Percentiles rank a stretch among this genome's conserved stretches.
These are phyloP conservation scores for Suillus variegatus DNA, from an alignment of 768 basidiomycete species.

Conservation along the genomic window DNA sequence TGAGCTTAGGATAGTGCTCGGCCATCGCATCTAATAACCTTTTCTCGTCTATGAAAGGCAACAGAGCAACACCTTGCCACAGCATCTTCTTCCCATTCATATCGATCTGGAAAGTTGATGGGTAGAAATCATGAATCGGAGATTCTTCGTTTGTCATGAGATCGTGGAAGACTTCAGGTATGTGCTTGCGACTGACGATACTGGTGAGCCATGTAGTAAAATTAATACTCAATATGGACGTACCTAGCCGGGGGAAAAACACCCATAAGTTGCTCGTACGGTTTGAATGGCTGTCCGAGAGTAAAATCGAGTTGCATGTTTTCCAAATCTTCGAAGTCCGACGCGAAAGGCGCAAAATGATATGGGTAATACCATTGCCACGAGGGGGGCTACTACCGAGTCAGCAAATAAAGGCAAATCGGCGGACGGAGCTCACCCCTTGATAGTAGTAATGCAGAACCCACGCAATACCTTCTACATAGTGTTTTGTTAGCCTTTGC, in stretches of 20 bases:
- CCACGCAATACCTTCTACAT: conserved; percentile 95
- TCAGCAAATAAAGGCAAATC: conserved; percentile 7
- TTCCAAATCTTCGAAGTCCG: conserved; percentile 82
- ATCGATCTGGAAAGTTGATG: conserved; percentile 88
- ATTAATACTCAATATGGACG: conserved; percentile 18
- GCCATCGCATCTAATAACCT: conserved; percentile 86
- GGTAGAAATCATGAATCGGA: conserved; percentile 96
- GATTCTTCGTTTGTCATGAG: conserved; percentile 89
- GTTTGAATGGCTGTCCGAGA: conserved; percentile 87
- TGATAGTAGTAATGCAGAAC: conserved; percentile 98
- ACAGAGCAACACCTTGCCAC: conserved; percentile 96
- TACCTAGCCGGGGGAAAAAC: conserved; percentile 95
- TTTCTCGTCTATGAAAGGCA: conserved; percentile 92
- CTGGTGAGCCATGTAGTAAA: background rate
- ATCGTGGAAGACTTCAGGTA: conserved; percentile 81
- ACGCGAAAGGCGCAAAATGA: conserved; percentile 97
- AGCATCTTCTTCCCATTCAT: conserved; percentile 99
- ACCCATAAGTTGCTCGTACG: conserved; percentile 97
- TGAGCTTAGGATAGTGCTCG: conserved; percentile 59
- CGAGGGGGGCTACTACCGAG: conserved; percentile 66
- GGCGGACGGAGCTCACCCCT: conserved; percentile 60
- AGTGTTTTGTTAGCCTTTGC: conserved; percentile 72
- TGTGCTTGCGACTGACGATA: conserved; percentile 73
- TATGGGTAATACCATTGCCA: conserved; percentile 99
- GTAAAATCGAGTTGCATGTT: conserved; percentile 81